A percentile compares a stretch with the other conserved stretches of the same genome.
Conservation (phyloP, 164 flowering plant species). For the Protea cynaroides region DNA sequence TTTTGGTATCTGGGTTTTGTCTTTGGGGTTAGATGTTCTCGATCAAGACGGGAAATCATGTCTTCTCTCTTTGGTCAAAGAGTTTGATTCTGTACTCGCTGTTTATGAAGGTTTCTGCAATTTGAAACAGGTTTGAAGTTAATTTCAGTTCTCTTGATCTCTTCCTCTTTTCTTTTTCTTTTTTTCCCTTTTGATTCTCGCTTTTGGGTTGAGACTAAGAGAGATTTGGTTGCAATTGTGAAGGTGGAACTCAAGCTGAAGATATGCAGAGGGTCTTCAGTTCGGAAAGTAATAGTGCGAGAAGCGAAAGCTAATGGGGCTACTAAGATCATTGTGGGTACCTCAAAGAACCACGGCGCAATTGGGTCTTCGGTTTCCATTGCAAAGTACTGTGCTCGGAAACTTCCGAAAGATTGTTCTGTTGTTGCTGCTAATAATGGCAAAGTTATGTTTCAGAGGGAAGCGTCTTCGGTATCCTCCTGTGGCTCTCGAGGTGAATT, state of each 20-base stretch:
- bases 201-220: neutral
- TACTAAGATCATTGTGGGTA: slow-evolving; percentile 58
- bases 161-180: neutral
- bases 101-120: slow-evolving; percentile 98
- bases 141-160: neutral
- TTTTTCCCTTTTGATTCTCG: neutral
- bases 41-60: slow-evolving; percentile 57
- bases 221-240: slow-evolving; percentile 9
- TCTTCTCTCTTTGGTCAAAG: slow-evolving; percentile 66
- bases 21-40: slow-evolving; percentile 3
- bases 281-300: slow-evolving; percentile 50
- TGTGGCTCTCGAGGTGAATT: slow-evolving; percentile 24
- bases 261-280: slow-evolving; percentile 74
- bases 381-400: slow-evolving; percentile 81
- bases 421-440: slow-evolving; percentile 84
- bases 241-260: slow-evolving; percentile 93
- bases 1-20: neutral
- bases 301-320: slow-evolving; percentile 64
- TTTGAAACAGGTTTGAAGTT: slow-evolving; percentile 69
- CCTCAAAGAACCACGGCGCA: slow-evolving; percentile 34
- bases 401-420: slow-evolving; percentile 54
- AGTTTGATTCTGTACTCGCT: slow-evolving; percentile 80
- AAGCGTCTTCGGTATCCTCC: slow-evolving; percentile 14
- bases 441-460: slow-evolving; percentile 65
- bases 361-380: slow-evolving; percentile 54